phyloP scores from a whole-genome alignment of 768 basidiomycete genomes.

The Ephemerocybe angulata region DNA sequence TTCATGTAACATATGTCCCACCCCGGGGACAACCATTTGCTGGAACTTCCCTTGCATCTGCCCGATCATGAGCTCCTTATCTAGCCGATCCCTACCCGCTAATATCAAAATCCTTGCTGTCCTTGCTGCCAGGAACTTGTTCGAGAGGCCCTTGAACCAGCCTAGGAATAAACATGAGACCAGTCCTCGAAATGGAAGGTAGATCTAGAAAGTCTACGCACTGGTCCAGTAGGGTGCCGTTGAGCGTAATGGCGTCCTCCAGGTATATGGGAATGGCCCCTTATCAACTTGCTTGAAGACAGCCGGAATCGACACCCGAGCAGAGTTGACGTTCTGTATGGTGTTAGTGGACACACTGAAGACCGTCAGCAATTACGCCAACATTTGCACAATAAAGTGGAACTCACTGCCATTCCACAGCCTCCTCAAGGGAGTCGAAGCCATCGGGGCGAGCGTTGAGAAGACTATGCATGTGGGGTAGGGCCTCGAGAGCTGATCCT shows the following conservation, averaged over 20 bases:
- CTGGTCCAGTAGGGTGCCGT: conserved; percentile 91
- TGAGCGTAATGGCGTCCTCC: conserved; percentile 80
- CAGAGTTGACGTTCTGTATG: conserved; percentile 77
- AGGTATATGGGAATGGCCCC: conserved; percentile 48
- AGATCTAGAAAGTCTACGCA: conserved; percentile 31
- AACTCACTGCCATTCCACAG: conserved; percentile 94
- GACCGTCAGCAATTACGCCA: neutral
- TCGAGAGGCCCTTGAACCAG: conserved; percentile 86
- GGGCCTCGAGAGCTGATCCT: conserved; percentile 89
- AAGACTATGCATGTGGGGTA: conserved; percentile 88
- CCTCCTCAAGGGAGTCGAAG: conserved; percentile 80
- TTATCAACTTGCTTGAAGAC: conserved; percentile 52
- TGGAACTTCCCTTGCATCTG: conserved; percentile 98
- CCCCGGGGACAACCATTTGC: conserved; percentile 78
- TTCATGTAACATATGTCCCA: conserved; percentile 96
- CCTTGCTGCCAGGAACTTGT: conserved; percentile 70
- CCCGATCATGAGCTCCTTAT: conserved; percentile 91
- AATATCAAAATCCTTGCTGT: conserved; percentile 85
- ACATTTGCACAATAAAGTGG: neutral
- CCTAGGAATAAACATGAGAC: conserved; percentile 39
- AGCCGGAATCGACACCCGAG: conserved; percentile 84
- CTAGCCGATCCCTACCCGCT: conserved; percentile 90
- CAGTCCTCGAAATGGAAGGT: neutral
- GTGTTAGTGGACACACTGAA: conserved; percentile 74
- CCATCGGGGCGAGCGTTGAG: conserved; percentile 82